phyloP scores from a whole-genome alignment of 257 asterid genomes.

The Paulownia fortunei region DNA sequence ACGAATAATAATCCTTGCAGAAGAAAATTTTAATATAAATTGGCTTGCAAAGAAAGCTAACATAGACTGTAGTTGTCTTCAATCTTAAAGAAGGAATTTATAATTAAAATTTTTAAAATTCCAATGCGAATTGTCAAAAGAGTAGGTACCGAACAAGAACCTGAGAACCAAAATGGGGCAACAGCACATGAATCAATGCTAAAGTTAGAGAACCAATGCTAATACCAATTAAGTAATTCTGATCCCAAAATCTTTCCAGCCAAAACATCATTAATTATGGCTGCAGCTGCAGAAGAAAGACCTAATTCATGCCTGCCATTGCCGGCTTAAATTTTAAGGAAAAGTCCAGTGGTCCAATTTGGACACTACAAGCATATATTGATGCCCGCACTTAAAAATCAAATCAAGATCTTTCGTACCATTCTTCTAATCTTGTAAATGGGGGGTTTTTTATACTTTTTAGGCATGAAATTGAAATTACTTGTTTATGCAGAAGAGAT shows the following conservation, averaged over 20 bases:
- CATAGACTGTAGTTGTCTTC: not conserved
- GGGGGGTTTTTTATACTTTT: slow-evolving; percentile 36
- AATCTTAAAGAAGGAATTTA: slow-evolving; percentile 7
- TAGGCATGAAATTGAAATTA: slow-evolving; percentile 39
- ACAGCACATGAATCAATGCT: slow-evolving; percentile 29
- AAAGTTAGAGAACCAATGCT: slow-evolving; percentile 25
- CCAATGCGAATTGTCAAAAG: slow-evolving; percentile 17
- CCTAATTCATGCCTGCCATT: slow-evolving; percentile 19
- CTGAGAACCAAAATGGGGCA: slow-evolving; percentile 9
- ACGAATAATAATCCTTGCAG: not conserved
- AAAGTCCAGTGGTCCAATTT: slow-evolving; percentile 40
- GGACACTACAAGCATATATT: not conserved
- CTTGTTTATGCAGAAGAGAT: slow-evolving; percentile 13
- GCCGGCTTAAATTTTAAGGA: slow-evolving; percentile 40
- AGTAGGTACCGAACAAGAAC: slow-evolving; percentile 15
- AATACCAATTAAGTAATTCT: slow-evolving; percentile 21
- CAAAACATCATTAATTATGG: slow-evolving; percentile 23
- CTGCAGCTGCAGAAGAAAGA: slow-evolving; percentile 17
- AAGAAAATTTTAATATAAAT: not conserved
- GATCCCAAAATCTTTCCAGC: slow-evolving; percentile 30
- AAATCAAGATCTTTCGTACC: slow-evolving; percentile 47
- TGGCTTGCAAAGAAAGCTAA: slow-evolving; percentile 29
- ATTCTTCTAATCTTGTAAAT: slow-evolving; percentile 36
- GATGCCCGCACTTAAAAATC: slow-evolving; percentile 29
- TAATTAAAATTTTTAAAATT: not conserved